These are phyloP conservation scores for Scutellaria minor DNA, from an alignment of 257 asterid species.

Conservation along the genomic window DNA sequence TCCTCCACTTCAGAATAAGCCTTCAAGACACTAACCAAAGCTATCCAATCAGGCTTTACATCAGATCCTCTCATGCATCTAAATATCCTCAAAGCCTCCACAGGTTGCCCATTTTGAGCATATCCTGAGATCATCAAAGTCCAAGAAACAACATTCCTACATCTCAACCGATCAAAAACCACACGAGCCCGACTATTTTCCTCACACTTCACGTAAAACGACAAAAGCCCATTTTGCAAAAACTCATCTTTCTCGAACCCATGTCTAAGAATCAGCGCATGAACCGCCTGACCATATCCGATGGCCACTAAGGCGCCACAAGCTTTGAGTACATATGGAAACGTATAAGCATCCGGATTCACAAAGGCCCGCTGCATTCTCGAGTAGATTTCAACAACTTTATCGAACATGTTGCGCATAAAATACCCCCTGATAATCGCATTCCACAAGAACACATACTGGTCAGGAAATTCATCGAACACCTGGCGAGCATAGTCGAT, in stretches of 20 bases:
- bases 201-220: slow-evolving; percentile 57
- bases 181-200: slow-evolving; percentile 42
- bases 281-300: slow-evolving; percentile 54
- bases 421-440: slow-evolving; percentile 73
- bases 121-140: slow-evolving; percentile 63
- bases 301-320: slow-evolving; percentile 50
- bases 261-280: slow-evolving; percentile 55
- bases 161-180: slow-evolving; percentile 47
- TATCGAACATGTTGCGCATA: slow-evolving; percentile 40
- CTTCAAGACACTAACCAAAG: slow-evolving; percentile 57
- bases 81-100: slow-evolving; percentile 58
- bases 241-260: slow-evolving; percentile 54
- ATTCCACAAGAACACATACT: slow-evolving; percentile 65
- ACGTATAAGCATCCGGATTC: slow-evolving; percentile 60
- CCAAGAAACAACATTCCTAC: slow-evolving; percentile 62
- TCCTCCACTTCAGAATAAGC: slow-evolving; percentile 65
- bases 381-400: slow-evolving; percentile 53
- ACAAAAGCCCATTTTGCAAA: slow-evolving; percentile 61
- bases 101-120: slow-evolving; percentile 52
- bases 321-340: slow-evolving; percentile 65
- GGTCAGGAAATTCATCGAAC: slow-evolving; percentile 67
- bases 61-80: slow-evolving; percentile 52
- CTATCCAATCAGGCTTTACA: slow-evolving; percentile 60
- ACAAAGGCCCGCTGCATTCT: slow-evolving; percentile 56
- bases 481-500: slow-evolving; percentile 56